phyloP scores from a whole-genome alignment of 1,284 basidiomycete genomes.

The Leccinum insigne region DNA sequence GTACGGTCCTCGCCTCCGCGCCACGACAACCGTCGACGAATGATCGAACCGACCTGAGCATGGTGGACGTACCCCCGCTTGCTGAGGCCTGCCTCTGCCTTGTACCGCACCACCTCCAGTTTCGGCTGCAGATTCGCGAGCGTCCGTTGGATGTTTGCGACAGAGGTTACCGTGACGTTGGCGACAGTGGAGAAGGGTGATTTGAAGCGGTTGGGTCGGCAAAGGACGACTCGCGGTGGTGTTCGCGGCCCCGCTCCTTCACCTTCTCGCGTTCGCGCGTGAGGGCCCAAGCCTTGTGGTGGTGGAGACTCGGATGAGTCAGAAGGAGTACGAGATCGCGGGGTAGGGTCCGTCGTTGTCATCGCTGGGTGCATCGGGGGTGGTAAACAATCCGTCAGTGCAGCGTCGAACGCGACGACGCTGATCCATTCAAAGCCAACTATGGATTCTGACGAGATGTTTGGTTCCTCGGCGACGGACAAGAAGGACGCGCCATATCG shows the following conservation, averaged over 20 bases:
- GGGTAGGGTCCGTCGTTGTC: conserved; percentile 18
- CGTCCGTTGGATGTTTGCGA: conserved; percentile 47
- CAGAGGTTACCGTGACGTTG: conserved; percentile 24
- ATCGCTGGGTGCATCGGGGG: conserved; percentile 56
- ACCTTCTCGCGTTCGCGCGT: conserved; percentile 19
- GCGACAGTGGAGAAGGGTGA: neutral
- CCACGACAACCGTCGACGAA: conserved; percentile 13
- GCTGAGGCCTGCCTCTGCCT: conserved; percentile 67
- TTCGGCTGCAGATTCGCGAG: conserved; percentile 48
- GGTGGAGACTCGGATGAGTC: neutral
- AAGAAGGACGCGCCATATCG: neutral
- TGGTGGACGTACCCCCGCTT: conserved; percentile 55
- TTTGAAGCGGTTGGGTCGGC: neutral
- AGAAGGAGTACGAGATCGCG: neutral
- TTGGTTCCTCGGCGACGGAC: neutral
- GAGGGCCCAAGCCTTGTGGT: conserved; percentile 38
- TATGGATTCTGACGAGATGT: conserved; percentile 29
- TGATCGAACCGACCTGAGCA: conserved; percentile 20
- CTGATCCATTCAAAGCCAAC: conserved; percentile 22
- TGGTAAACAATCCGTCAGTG: conserved; percentile 9
- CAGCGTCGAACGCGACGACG: too few relatives aligned
- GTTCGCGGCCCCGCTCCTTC: neutral
- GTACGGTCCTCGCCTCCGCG: conserved; percentile 29
- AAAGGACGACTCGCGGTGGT: neutral
- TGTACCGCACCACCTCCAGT: conserved; percentile 60